Evolutionary conservation across 2,329 filamentous ascomycete genomes (phyloP).

Genomic region (Botryosphaeria dothidea): DNA sequence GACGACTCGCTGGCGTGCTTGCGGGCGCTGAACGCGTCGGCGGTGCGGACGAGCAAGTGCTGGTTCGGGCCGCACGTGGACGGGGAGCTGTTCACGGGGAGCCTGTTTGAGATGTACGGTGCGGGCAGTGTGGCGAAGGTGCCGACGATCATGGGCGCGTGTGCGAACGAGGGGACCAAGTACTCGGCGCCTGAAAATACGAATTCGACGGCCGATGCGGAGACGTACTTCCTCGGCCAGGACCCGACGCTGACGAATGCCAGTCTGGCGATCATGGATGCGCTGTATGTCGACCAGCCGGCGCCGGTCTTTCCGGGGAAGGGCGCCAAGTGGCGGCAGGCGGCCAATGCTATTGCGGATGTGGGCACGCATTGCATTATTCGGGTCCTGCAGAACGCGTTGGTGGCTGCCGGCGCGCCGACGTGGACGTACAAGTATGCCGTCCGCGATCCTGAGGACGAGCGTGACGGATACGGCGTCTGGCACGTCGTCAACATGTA

Average conservation of each 20-base stretch:
- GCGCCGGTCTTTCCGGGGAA: conserved; percentile 52
- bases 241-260: conserved; percentile 56
- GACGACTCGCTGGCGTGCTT: conserved; percentile 51
- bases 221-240: conserved; percentile 59
- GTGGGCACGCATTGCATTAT: conserved; percentile 59
- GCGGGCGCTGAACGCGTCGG: conserved; percentile 44
- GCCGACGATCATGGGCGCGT: conserved; percentile 55
- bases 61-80: conserved; percentile 56
- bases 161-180: conserved; percentile 66
- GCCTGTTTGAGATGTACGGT: conserved; percentile 51
- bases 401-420: conserved; percentile 30
- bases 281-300: conserved; percentile 51
- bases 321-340: conserved; percentile 61
- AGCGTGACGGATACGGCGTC: conserved; percentile 60
- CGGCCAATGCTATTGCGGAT: conserved; percentile 55
- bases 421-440: conserved; percentile 70
- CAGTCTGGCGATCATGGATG: conserved; percentile 55
- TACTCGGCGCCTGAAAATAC: conserved; percentile 55
- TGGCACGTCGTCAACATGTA: conserved; percentile 67
- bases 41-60: conserved; percentile 51
- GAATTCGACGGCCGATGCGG: conserved; percentile 49
- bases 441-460: conserved; percentile 60
- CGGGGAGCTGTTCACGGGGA: conserved; percentile 51
- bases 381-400: conserved; percentile 53
- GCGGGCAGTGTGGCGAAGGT: conserved; percentile 52